Conservation (phyloP, 768 basidiomycete species). For the Rhodotorula sphaerocarpa region DNA sequence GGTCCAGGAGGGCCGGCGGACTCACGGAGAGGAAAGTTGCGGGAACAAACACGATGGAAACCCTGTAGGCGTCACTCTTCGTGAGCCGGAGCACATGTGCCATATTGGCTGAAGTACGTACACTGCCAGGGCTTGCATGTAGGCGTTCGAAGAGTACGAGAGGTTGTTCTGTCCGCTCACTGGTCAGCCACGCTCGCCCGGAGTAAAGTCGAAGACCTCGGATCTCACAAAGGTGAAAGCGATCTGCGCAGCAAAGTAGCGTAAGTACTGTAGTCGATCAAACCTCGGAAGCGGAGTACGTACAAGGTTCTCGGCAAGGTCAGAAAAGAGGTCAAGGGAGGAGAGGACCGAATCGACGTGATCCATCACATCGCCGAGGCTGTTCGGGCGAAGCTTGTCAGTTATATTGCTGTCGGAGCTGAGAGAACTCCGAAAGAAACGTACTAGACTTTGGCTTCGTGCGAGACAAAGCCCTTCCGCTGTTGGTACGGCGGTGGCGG, state of each 20-base stretch:
- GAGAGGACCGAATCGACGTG: slow-evolving; percentile 62
- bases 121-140: neutral
- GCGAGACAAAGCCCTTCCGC: slow-evolving; percentile 11
- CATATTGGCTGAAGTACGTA: neutral
- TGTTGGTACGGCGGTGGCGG: no score
- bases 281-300: neutral
- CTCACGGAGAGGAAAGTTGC: slow-evolving; percentile 9
- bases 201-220: neutral
- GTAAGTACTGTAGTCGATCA: neutral
- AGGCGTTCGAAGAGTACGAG: slow-evolving; percentile 14
- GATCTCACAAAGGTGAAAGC: slow-evolving; percentile 9
- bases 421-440: no score
- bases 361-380: slow-evolving; percentile 56
- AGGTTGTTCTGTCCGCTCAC: neutral
- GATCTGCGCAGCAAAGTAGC: neutral
- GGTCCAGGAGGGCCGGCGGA: neutral
- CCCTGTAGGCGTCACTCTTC: neutral
- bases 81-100: neutral
- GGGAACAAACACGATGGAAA: slow-evolving; percentile 16
- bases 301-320: slow-evolving; percentile 47
- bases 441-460: slow-evolving; percentile 24
- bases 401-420: no score
- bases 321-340: slow-evolving; percentile 65
- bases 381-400: no score
- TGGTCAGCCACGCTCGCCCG: neutral